A percentile compares a stretch with the other conserved stretches of the same genome.
Evolutionary conservation across 805 yeast genomes (phyloP).

Genomic region (Phaffomyces opuntiae): DNA sequence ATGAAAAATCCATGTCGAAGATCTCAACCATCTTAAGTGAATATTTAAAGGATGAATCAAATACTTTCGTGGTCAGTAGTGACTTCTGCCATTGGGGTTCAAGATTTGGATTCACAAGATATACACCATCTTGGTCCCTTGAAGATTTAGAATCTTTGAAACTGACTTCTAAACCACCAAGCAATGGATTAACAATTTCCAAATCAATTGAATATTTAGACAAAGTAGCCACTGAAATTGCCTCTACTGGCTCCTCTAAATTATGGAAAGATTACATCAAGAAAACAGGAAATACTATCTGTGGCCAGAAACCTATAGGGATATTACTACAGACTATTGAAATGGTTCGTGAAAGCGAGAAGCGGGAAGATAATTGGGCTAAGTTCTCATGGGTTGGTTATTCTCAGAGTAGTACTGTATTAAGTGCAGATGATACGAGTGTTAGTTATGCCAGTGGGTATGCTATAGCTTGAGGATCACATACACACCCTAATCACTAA

Average conservation of each 20-base stretch:
- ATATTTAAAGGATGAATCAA: conserved; percentile 44
- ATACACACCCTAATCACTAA: no score
- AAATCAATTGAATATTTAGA: conserved; percentile 73
- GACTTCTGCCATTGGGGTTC: conserved; percentile 96
- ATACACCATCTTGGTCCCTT: conserved; percentile 26
- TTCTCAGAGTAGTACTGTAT: conserved; percentile 61
- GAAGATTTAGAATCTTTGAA: conserved; percentile 13
- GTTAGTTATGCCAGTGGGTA: conserved; percentile 91
- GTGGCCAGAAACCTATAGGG: conserved; percentile 83
- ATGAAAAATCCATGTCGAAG: conserved; percentile 32
- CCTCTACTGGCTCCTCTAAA: conserved; percentile 46
- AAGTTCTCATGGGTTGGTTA: conserved; percentile 70
- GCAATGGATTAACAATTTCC: conserved; percentile 42
- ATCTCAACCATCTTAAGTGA: conserved; percentile 45
- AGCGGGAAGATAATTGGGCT: conserved; percentile 16
- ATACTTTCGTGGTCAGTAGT: conserved; percentile 73
- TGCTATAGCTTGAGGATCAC: conserved; percentile 11
- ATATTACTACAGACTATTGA: conserved; percentile 54
- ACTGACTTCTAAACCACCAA: conserved; percentile 1
- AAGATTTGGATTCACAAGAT: conserved; percentile 52
- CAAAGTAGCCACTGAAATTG: conserved; percentile 57
- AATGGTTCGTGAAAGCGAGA: conserved; percentile 15
- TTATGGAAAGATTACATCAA: conserved; percentile 64
- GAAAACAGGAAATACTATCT: conserved; percentile 78
- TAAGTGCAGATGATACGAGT: conserved; percentile 51